Percentiles rank a stretch among this genome's conserved stretches.
Conservation (phyloP, 495 filamentous ascomycete genomes). For the Penicillium robsamsonii region DNA sequence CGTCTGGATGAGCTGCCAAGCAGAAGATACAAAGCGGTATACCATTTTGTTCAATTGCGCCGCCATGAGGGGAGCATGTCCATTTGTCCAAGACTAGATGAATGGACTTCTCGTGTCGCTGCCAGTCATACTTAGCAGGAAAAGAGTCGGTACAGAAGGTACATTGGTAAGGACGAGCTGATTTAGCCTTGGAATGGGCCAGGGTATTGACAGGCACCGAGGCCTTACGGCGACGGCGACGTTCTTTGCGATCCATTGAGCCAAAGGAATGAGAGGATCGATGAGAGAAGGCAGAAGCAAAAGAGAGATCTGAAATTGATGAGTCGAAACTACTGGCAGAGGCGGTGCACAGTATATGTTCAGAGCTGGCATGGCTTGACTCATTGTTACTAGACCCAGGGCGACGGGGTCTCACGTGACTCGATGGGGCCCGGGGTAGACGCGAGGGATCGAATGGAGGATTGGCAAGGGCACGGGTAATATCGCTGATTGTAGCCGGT, state of each 20-base stretch:
- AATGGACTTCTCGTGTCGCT: slow-evolving; percentile 83
- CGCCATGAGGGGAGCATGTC: slow-evolving; percentile 68
- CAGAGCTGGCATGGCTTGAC: slow-evolving; percentile 62
- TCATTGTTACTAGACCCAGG: slow-evolving; percentile 57
- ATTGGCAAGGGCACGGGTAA: slow-evolving; percentile 70
- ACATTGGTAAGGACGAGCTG: slow-evolving; percentile 67
- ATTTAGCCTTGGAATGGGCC: slow-evolving; percentile 41
- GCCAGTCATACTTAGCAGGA: slow-evolving; percentile 88
- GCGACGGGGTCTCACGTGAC: slow-evolving; percentile 47
- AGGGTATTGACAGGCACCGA: slow-evolving; percentile 45
- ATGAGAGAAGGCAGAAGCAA: slow-evolving; percentile 70
- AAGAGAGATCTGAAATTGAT: slow-evolving; percentile 59
- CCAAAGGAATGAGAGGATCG: slow-evolving; percentile 65
- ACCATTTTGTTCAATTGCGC: slow-evolving; percentile 42
- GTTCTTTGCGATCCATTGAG: slow-evolving; percentile 66
- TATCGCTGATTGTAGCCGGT: slow-evolving; percentile 75
- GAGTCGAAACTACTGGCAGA: slow-evolving; percentile 73
- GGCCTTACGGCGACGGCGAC: slow-evolving; percentile 64
- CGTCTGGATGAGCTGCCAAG: slow-evolving; percentile 60
- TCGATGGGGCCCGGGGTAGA: slow-evolving; percentile 35
- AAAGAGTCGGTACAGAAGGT: slow-evolving; percentile 92
- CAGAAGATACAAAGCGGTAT: slow-evolving; percentile 69
- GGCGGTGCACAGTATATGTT: slow-evolving; percentile 59
- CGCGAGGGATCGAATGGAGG: slow-evolving; percentile 54
- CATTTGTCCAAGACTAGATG: slow-evolving; percentile 82